Evolutionary conservation across 2,329 filamentous ascomycete genomes (phyloP).

Genomic region (Sarocladium brachiariae): DNA sequence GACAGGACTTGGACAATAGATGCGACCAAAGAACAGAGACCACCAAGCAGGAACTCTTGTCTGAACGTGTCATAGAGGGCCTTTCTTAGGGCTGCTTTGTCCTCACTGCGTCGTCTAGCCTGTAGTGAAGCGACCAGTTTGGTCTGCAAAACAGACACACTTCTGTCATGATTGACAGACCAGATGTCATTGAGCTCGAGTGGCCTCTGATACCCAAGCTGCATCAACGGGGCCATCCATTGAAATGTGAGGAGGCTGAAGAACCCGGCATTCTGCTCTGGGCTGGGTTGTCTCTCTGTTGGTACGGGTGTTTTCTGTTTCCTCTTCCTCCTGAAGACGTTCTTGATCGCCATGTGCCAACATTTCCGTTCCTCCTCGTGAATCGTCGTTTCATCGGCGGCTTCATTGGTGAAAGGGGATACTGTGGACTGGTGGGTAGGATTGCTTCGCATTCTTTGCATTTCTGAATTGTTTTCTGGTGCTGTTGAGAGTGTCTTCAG

Average conservation of each 20-base stretch:
- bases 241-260: conserved; percentile 68
- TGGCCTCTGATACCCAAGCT: conserved; percentile 71
- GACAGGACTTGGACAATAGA: conserved; percentile 67
- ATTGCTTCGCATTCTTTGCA: neutral
- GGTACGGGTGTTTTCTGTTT: neutral
- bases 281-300: conserved; percentile 34
- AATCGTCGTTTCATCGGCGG: neutral
- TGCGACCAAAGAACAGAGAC: conserved; percentile 28
- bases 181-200: conserved; percentile 77
- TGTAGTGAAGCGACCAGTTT: conserved; percentile 57
- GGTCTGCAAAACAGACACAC: conserved; percentile 56
- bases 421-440: neutral
- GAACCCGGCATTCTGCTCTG: conserved; percentile 61
- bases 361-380: neutral
- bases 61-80: neutral
- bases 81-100: neutral
- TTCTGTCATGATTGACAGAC: conserved; percentile 68
- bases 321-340: neutral
- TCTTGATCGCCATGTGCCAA: neutral
- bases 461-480: neutral
- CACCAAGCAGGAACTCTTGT: neutral
- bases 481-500: no score
- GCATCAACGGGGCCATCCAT: conserved; percentile 78
- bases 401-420: neutral
- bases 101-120: neutral